Conservation (phyloP, 1,284 basidiomycete genomes). For the Naganishia sp. region DNA sequence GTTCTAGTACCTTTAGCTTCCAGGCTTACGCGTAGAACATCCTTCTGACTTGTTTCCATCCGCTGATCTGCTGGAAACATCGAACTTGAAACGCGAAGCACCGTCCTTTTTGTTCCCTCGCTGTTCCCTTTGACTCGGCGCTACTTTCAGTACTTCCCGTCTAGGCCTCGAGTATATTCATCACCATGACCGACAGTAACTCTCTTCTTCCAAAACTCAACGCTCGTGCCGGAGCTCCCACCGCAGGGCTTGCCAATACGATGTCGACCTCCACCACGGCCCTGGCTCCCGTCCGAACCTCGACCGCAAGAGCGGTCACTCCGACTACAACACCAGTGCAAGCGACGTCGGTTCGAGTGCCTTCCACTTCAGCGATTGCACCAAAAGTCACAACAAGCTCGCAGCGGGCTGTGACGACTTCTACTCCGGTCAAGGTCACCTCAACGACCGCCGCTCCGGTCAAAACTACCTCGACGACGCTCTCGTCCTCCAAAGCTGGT, state of each 20-base stretch:
- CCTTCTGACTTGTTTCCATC: constrained; percentile 2
- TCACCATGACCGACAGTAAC: constrained; percentile 4
- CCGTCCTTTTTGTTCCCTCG: neutral
- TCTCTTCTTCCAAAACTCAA: neutral
- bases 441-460: neutral
- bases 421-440: neutral
- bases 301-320: neutral
- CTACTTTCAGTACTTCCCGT: neutral
- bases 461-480: neutral
- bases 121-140: neutral
- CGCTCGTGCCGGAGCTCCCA: constrained; percentile 28
- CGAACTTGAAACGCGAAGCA: neutral
- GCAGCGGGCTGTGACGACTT: constrained; percentile 6
- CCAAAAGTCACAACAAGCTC: constrained; percentile 11
- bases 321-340: neutral
- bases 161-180: neutral
- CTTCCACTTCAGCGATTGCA: neutral
- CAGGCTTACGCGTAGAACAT: neutral
- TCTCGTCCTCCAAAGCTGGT: neutral
- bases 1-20: neutral
- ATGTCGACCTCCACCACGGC: constrained; percentile 17
- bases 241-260: constrained; percentile 7
- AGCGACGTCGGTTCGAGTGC: neutral
- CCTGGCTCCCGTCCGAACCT: neutral
- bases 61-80: neutral